Evolutionary conservation across 2,329 filamentous ascomycete species (phyloP), one percentile per base, ranked within the genome.

Genomic region (Penicillium decumbens): DNA sequence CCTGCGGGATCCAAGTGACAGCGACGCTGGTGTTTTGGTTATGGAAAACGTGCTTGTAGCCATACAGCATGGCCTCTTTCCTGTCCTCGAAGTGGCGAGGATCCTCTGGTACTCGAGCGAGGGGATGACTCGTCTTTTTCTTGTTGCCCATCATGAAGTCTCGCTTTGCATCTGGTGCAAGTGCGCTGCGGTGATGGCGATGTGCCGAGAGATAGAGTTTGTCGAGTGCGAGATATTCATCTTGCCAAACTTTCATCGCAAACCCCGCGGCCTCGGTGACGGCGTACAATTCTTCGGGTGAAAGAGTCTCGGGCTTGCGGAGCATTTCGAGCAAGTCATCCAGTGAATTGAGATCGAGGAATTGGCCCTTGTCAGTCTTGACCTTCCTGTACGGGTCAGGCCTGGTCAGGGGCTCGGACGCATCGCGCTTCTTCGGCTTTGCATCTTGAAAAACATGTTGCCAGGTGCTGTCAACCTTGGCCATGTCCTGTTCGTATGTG

Each of bases 1-100:
- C 77, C 55, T 83, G 81, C 5, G 45, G 50, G 7, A 40, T 37
- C 41, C 59, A 56, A n/a, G 40, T 51, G 9, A 53, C 43, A 1
- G 41, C 6, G 45, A 67, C 70, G n/a, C 76, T 75, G 32, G 68
- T 64, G 45, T 72, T 70, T 30, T 61, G 56, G 30, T 67, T 65
- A 57, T 78, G 78, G 0, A 77, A 65, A 53, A 80, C 79, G 61
- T 80, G 80, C 29, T 72, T 74, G 62, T 83, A 84, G 47, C 79
- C 78, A 60, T 84, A 84, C 0, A 84, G 67, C 49, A 77, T 76
- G 1, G 81, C 76, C 66, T 84, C 81, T 56, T 82, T 82, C 65
- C 77, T 77, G 56, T 81, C 80, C 59, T 82, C 80, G 52, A 75
- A 82, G 2, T 80, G 56, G 30, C 37, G 45, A 9, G 51, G 42